Conservation (phyloP, 805 yeast genomes). For the Candida montana region DNA sequence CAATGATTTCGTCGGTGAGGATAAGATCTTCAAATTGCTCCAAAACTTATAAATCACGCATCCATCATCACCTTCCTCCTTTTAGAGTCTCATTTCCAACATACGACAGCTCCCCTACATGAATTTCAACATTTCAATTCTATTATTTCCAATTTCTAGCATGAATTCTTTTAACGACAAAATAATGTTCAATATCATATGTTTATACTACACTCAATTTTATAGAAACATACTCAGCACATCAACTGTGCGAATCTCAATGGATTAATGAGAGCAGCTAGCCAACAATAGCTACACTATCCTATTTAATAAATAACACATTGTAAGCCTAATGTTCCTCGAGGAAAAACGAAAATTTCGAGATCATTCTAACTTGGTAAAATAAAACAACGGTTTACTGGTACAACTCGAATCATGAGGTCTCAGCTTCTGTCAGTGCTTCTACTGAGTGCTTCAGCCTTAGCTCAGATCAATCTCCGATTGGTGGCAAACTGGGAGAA, state of each 20-base stretch:
- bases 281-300: neutral
- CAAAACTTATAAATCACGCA: constrained; percentile 20
- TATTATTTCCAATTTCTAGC: constrained; percentile 1
- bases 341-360: too few relatives aligned
- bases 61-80: neutral
- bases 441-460: neutral
- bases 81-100: neutral
- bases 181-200: constrained; percentile 1
- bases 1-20: constrained; percentile 65
- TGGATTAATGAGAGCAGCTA: constrained; percentile 4
- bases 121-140: constrained; percentile 8
- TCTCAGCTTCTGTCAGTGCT: neutral
- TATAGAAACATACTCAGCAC: constrained; percentile 2
- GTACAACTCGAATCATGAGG: neutral
- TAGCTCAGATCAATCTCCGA: constrained; percentile 18
- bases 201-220: neutral
- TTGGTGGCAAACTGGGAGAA: constrained; percentile 24
- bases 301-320: neutral
- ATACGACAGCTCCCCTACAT: neutral
- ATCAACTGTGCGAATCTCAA: constrained; percentile 4
- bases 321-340: too few relatives aligned
- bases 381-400: neutral
- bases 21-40: constrained; percentile 52
- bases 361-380: neutral
- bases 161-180: constrained; percentile 3